A percentile compares a stretch with the other conserved stretches of the same genome.
phyloP scores from a whole-genome alignment of 108 stramenopile species.

The Pseudonitzschia multiseries region DNA sequence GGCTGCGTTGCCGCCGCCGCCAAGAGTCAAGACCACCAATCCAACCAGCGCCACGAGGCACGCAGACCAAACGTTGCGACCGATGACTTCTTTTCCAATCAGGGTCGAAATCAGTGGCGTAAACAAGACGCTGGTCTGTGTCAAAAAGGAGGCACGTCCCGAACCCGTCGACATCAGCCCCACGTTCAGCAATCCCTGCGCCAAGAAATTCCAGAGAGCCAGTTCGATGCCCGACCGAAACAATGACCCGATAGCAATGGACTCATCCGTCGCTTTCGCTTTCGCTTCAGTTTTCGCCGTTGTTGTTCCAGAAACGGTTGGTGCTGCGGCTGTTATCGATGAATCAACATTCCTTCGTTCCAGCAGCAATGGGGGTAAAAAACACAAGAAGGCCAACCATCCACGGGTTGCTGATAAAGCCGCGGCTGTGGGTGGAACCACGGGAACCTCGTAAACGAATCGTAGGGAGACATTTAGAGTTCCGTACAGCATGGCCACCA shows the following conservation, averaged over 20 bases:
- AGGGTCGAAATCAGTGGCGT: slow-evolving; percentile 61
- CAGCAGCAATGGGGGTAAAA: slow-evolving; percentile 43
- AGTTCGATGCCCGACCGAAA: slow-evolving; percentile 54
- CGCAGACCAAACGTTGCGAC: slow-evolving; percentile 45
- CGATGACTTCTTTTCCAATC: slow-evolving; percentile 46
- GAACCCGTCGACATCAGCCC: slow-evolving; percentile 52
- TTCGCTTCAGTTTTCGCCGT: neutral
- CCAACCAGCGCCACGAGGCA: slow-evolving; percentile 52
- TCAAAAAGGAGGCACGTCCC: slow-evolving; percentile 64
- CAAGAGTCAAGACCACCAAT: slow-evolving; percentile 44
- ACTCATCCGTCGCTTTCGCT: neutral
- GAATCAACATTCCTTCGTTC: slow-evolving; percentile 1
- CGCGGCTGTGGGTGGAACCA: slow-evolving; percentile 42
- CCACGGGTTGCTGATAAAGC: slow-evolving; percentile 52
- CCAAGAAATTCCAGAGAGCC: slow-evolving; percentile 64
- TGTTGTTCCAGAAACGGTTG: neutral
- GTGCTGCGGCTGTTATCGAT: neutral
- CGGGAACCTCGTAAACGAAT: slow-evolving; percentile 44
- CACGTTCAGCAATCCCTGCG: slow-evolving; percentile 61
- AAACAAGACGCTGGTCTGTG: slow-evolving; percentile 65
- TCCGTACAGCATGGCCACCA: slow-evolving; percentile 63
- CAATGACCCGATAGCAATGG: slow-evolving; percentile 4
- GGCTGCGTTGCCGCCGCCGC: slow-evolving; percentile 11
- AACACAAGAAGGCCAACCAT: slow-evolving; percentile 47
- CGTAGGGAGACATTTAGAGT: slow-evolving; percentile 59